phyloP scores from a whole-genome alignment of 2,329 filamentous ascomycete genomes.

The Ophiostoma montium region DNA sequence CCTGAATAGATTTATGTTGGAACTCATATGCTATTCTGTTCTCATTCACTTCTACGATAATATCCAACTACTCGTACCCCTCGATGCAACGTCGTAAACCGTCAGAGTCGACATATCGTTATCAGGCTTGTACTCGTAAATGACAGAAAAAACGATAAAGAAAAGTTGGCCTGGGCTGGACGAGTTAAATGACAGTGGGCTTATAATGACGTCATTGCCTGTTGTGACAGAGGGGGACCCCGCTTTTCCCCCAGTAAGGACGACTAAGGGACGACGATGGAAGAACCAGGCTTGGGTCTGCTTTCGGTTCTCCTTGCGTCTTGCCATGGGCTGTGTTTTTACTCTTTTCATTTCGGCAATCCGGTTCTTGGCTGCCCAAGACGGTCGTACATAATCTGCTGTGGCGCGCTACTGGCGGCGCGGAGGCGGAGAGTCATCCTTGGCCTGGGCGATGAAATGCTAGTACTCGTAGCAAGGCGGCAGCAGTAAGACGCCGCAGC shows the following conservation, averaged over 20 bases:
- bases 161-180: background rate
- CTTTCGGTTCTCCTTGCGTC: no score
- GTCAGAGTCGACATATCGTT: no score
- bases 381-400: background rate
- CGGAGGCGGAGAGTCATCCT: background rate
- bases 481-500: background rate
- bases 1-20: no score
- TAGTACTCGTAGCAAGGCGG: background rate
- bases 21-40: no score
- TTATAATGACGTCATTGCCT: constrained; percentile 8
- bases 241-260: background rate
- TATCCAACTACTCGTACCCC: no score
- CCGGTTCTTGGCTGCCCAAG: background rate
- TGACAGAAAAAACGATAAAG: no score
- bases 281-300: no score
- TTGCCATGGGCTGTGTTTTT: background rate
- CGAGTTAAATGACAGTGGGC: background rate
- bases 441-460: background rate
- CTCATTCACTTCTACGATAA: no score
- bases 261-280: no score
- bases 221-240: background rate
- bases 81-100: no score
- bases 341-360: background rate
- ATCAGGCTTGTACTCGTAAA: no score
- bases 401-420: background rate